Percentiles rank a stretch among this genome's conserved stretches.
Conservation (phyloP, 177 flowering plant genomes). For the Vitis hybrid region DNA sequence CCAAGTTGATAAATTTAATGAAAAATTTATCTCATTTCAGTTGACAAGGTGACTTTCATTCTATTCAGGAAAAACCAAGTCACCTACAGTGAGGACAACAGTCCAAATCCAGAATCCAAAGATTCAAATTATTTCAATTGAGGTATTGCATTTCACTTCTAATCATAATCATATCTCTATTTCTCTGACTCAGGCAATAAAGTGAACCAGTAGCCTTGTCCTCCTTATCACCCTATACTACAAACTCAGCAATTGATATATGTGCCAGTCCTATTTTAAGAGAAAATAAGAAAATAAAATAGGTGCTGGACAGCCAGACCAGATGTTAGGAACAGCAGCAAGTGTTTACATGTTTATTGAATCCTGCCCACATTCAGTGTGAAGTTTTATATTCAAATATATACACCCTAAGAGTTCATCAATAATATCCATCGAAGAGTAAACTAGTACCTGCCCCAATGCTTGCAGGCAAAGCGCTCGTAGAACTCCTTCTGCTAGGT, state of each 20-base stretch:
- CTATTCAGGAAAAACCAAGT: too few relatives aligned
- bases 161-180: not conserved
- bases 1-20: too few relatives aligned
- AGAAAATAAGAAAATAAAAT: not conserved
- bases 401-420: not conserved
- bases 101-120: not conserved
- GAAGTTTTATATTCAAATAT: not conserved
- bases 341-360: too few relatives aligned
- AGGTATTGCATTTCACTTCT: not conserved
- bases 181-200: not conserved
- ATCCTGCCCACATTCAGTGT: too few relatives aligned
- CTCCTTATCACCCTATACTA: not conserved
- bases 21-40: too few relatives aligned
- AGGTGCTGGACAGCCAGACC: too few relatives aligned
- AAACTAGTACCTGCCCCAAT: constrained; percentile 75
- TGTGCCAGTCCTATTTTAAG: not conserved
- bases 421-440: constrained; percentile 1
- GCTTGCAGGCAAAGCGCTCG: constrained; percentile 91
- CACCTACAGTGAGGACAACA: not conserved
- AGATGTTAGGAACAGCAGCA: too few relatives aligned
- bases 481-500: constrained; percentile 78
- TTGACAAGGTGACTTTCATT: too few relatives aligned
- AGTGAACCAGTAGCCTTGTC: not conserved
- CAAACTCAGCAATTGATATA: constrained; percentile 3
- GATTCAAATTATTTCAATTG: not conserved